Evolutionary conservation across 2,329 filamentous ascomycete species (phyloP).

Genomic region (Fusarium mangiferae): DNA sequence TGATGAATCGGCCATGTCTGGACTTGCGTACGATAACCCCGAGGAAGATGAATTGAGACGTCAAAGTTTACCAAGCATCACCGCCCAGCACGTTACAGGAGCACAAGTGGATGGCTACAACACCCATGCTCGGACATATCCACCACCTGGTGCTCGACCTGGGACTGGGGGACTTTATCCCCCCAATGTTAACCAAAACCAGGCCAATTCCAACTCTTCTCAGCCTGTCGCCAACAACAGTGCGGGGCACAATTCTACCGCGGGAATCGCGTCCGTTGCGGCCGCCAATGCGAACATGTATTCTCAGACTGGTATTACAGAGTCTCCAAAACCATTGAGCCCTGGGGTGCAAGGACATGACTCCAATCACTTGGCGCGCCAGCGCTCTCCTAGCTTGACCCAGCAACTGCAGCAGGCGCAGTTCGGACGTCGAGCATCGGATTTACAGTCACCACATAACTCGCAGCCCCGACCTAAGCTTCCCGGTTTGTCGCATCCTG

Average conservation of each 20-base stretch:
- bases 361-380: slow-evolving; percentile 60
- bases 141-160: slow-evolving; percentile 69
- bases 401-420: slow-evolving; percentile 74
- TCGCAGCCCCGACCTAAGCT: slow-evolving; percentile 54
- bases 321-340: slow-evolving; percentile 87
- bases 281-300: slow-evolving; percentile 70
- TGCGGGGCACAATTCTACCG: slow-evolving; percentile 58
- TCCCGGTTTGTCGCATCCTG: slow-evolving; percentile 51
- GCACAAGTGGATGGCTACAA: slow-evolving; percentile 59
- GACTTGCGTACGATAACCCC: slow-evolving; percentile 64
- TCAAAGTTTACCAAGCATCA: slow-evolving; percentile 79
- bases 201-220: slow-evolving; percentile 65
- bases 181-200: slow-evolving; percentile 67
- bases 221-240: slow-evolving; percentile 59
- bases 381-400: slow-evolving; percentile 73
- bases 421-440: slow-evolving; percentile 63
- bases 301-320: slow-evolving; percentile 78
- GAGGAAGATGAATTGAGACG: slow-evolving; percentile 73
- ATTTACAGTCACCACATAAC: slow-evolving; percentile 64
- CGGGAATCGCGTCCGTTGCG: slow-evolving; percentile 61
- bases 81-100: slow-evolving; percentile 73
- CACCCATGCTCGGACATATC: slow-evolving; percentile 81
- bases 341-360: slow-evolving; percentile 68
- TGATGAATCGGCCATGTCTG: slow-evolving; percentile 68
- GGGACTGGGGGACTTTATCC: slow-evolving; percentile 68